Conservation (phyloP, 129 eudicot genomes). For the Pulicaria dysenterica region DNA sequence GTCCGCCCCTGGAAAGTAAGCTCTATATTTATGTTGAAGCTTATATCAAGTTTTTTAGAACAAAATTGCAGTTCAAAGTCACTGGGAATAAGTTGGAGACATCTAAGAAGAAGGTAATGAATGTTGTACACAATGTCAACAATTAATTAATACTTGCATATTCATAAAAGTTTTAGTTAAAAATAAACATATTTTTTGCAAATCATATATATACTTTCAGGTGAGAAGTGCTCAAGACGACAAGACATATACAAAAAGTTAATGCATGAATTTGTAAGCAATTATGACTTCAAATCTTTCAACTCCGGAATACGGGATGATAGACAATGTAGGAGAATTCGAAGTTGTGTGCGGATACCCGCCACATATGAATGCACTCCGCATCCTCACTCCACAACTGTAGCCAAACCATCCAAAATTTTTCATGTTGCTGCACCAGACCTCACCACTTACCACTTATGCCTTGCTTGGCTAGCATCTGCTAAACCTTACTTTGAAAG, state of each 20-base stretch:
- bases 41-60: background rate
- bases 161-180: background rate
- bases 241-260: slow-evolving; percentile 60
- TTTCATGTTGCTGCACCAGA: slow-evolving; percentile 63
- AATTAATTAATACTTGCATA: background rate
- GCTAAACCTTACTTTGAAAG: background rate
- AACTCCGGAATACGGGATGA: slow-evolving; percentile 65
- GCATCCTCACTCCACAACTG: slow-evolving; percentile 49
- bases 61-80: slow-evolving; percentile 50
- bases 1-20: too few relatives aligned
- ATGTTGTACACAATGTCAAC: background rate
- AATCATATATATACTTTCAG: slow-evolving; percentile 39
- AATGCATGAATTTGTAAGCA: slow-evolving; percentile 66
- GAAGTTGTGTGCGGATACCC: slow-evolving; percentile 53
- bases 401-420: slow-evolving; percentile 49
- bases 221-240: slow-evolving; percentile 64
- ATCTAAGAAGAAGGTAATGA: slow-evolving; percentile 65
- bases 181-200: background rate
- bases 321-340: slow-evolving; percentile 72
- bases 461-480: slow-evolving; percentile 56
- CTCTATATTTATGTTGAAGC: background rate
- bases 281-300: background rate
- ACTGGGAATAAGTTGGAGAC: slow-evolving; percentile 56
- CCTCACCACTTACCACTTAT: slow-evolving; percentile 75
- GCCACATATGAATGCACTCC: slow-evolving; percentile 38